Evolutionary conservation across 257 asterid species (phyloP), one percentile per base, ranked within the genome.

Genomic region (Solanum rostratum): DNA sequence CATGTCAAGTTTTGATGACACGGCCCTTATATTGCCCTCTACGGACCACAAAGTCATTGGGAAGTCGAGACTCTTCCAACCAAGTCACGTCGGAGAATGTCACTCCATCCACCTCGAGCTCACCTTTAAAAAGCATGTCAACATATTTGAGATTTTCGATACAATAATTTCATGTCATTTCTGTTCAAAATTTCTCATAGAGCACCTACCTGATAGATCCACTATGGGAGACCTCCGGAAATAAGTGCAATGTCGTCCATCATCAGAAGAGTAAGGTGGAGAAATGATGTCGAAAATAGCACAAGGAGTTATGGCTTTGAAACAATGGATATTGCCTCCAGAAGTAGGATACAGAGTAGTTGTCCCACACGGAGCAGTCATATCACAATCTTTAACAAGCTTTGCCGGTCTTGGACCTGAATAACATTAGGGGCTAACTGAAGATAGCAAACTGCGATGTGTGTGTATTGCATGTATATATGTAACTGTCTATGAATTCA

Each of bases 11-110:
- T 90, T 95, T 96, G 74, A 92, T 89, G 86, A 88, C 91, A 6
- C 97, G 94, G 46, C 99, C 99, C 90, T 91, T 95, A 93, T 97
- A 97, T 89, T 88, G 96, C 69, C 96, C 99, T 90, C 97, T 95
- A 89, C 93, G 91, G 84, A 97, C 87, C 85, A 95, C 97, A 84
- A 95, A 95, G 87, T 95, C 94, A 54, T 97, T 99, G 2, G 99
- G 97, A 43, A 94, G 98, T 87, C 88, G 98, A 86, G 87, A 89
- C 92, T 95, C 97, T 90, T 94, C 98, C 87, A 97, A 93, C 99
- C 99, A 97, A 79, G 93, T 87, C 84, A 97, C 68, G 63, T 95
- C 92, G 7, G 99, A 89, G 65, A 88, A 46, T 16, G 90, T 84
- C 85, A 74, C 94, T 80, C 97, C 98, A 20, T 95, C 95, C 85